Base-by-base conservation (phyloP, 2,329 filamentous ascomycete genomes). In the Pestalotiopsis sp. region DNA sequence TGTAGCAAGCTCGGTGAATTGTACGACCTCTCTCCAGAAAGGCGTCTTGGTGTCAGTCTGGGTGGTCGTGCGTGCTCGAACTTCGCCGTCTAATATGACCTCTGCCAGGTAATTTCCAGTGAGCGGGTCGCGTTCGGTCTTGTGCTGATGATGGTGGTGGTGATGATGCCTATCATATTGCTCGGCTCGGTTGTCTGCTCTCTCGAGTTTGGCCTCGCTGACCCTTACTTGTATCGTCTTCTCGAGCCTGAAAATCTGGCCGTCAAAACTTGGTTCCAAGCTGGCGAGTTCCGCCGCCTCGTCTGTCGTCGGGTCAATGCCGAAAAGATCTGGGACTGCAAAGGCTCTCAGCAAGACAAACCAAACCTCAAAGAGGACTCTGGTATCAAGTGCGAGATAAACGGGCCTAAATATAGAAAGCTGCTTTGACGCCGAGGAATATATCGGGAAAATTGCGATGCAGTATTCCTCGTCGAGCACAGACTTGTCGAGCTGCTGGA, bases 351-450 rank as follows among this genome's bases (percentile, higher is more conserved):
- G 80, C 11, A 99, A 84, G 6, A 97, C 95, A 75, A 97, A 95
- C 96, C 96, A 99, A 13, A 98, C 96, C 78, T 99, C 96, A 75
- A 97, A 97, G n/a, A 97, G 85, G 6, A 97, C 90, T 57, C 95
- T 89, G 31, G 90, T 95, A 73, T 98, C 95, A 59, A 98, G 82
- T 3, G 93, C 92, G 41, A 99, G 85, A 77, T 97, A 98, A 45
- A 98, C 91, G 0, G 96, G 95, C n/a, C 93, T 90, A 69, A 94
- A 91, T 36, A 95, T 88, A 6, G 92, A 92, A 68, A 95, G 85
- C 20, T 92, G 88, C 2, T 89, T 92, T 1, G 93, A 88, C 23
- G 89, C 90, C 11, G 92, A 87, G 0, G 93, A 91, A 80, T 99
- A 98, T 71, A 95, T 95, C 17, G 96, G 95, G 76, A 98, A 98